Base-by-base conservation (phyloP, 768 basidiomycete species). In the Galerina sulciceps region DNA sequence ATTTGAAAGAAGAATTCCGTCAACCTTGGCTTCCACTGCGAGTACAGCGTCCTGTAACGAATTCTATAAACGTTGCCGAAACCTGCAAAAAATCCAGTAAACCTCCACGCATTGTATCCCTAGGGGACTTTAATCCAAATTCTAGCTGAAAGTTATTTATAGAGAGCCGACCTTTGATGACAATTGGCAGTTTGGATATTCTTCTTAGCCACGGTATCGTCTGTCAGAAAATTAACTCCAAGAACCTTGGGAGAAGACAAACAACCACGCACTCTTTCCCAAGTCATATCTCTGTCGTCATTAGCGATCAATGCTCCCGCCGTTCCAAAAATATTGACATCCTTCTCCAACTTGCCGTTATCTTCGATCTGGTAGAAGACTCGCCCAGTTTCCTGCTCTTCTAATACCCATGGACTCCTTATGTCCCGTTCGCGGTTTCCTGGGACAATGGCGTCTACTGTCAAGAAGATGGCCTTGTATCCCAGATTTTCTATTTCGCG, bases 1-100 rank as follows among this genome's bases (percentile, higher is more conserved):
- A 64, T 98, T 98, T 0, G 90, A 93, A 9, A 98, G 75, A 55
- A 96, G 79, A 60, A 98, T 93, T 4, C 91, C 96, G 56, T 96
- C 88, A 15, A 92, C 88, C 11, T 94, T 93, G 31, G 89, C 83
- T 60, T 95, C 87, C 15, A 83, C 85, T 26, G 94, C 94, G 45
- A 94, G 83, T 41, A 93, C 85, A 2, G 91, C 94, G 74, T 97
- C 96, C 85, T 95, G 10, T 67, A 62, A 31, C 56, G 64, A 55
- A 41, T 61, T 34, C 53, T 58, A 4, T 47, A 6, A 63, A 46
- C 17, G 13, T 10, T 35, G 35, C 26, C 22, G 8, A 20, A 4
- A 51, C 44, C 50, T 36, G 20, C 9, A 42, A 23, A 31, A 55
- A 48, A n/a, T n/a, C 15, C 15, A 44, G 35, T 46, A 34, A 18